These are phyloP conservation scores for Rosa persica DNA, from an alignment of 306 rosid species.

Conservation along the genomic window DNA sequence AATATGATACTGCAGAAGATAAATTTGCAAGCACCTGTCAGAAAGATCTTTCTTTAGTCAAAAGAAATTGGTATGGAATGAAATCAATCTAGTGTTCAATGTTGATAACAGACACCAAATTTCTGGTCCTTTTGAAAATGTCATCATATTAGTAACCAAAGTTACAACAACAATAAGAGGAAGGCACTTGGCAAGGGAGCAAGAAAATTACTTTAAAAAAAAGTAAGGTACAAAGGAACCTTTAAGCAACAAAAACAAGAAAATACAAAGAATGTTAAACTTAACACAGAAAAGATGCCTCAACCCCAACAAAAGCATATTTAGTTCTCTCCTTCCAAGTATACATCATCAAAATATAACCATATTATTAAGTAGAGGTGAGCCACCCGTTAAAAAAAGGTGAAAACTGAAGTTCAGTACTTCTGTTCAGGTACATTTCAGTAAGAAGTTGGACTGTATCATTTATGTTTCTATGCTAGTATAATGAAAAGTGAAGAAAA, in stretches of 20 bases:
- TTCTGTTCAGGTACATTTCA: not conserved
- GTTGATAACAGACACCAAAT: constrained; percentile 8
- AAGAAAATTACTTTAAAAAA: not conserved
- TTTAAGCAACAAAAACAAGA: not conserved
- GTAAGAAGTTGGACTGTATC: too few relatives aligned
- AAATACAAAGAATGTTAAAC: not conserved
- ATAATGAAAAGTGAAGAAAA: not conserved
- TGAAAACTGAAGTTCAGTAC: not conserved
- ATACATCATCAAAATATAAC: not conserved
- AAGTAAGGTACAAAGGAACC: not conserved
- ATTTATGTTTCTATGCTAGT: not conserved
- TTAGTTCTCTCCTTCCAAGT: not conserved
- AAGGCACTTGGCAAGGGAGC: not conserved
- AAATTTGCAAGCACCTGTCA: constrained; percentile 63
- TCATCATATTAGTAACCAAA: not conserved
- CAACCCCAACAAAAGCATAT: constrained; percentile 2
- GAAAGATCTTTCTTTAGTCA: constrained; percentile 34
- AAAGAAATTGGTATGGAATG: constrained; percentile 20
- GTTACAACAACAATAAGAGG: not conserved
- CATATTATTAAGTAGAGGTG: not conserved
- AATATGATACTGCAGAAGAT: constrained; percentile 45
- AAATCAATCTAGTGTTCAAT: constrained; percentile 1
- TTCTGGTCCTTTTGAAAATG: not conserved
- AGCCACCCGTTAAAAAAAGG: not conserved
- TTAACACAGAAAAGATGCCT: not conserved